Conservation (phyloP, 1,139 yeast genomes). For the Protomyces inouyei region DNA sequence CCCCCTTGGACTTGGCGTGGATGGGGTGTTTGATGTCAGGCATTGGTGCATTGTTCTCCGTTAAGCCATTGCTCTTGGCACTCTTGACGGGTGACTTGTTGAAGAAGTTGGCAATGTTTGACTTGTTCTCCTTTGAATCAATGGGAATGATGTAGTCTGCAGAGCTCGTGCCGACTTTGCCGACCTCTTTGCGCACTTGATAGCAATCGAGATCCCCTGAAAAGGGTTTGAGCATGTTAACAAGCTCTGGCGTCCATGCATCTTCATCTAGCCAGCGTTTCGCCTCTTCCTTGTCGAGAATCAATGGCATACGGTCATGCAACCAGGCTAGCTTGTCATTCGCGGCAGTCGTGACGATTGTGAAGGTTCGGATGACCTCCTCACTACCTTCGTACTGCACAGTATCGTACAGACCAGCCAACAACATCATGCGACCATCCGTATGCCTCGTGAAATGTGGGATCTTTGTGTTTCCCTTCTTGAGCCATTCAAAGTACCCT, state of each 20-base stretch:
- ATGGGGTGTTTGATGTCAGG: conserved; percentile 3
- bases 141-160: conserved; percentile 23
- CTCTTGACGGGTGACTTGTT: conserved; percentile 19
- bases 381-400: conserved; percentile 37
- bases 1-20: neutral
- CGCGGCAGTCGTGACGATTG: conserved; percentile 71
- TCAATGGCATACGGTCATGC: conserved; percentile 71
- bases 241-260: conserved; percentile 33
- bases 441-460: conserved; percentile 63
- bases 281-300: conserved; percentile 50
- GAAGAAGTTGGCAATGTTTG: conserved; percentile 25
- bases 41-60: conserved; percentile 20
- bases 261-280: conserved; percentile 56
- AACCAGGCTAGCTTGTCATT: conserved; percentile 52
- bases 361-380: conserved; percentile 48
- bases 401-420: conserved; percentile 63
- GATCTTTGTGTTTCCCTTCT: conserved; percentile 41
- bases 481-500: conserved; percentile 82
- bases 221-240: conserved; percentile 7
- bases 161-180: conserved; percentile 54
- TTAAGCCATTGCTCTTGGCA: conserved; percentile 5
- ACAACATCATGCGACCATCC: conserved; percentile 51
- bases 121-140: conserved; percentile 21
- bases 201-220: conserved; percentile 45
- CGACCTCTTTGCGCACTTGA: conserved; percentile 60